These are phyloP conservation scores for Hyaloperonospora brassicae DNA, from an alignment of 352 stramenopile species.

Conservation along the genomic window DNA sequence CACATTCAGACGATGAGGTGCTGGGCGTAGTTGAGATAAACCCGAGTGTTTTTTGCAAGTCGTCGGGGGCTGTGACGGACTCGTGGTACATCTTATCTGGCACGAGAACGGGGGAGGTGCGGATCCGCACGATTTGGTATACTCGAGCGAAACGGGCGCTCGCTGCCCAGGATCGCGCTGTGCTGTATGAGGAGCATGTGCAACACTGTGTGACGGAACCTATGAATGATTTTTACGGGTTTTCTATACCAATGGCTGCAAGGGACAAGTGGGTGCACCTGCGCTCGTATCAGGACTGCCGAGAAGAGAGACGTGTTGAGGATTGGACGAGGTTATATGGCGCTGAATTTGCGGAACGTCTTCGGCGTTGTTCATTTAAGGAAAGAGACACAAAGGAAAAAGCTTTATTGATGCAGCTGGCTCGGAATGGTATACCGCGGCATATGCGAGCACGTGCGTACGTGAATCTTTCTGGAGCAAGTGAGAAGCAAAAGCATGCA, in stretches of 20 bases:
- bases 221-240: conserved; percentile 58
- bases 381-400: conserved; percentile 28
- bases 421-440: conserved; percentile 46
- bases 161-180: conserved; percentile 22
- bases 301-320: conserved; percentile 55
- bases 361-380: conserved; percentile 25
- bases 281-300: conserved; percentile 62
- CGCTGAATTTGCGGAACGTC: conserved; percentile 33
- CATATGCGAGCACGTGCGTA: conserved; percentile 63
- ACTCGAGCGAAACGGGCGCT: conserved; percentile 15
- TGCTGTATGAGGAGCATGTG: conserved; percentile 35
- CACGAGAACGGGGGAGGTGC: conserved; percentile 49
- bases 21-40: conserved; percentile 52
- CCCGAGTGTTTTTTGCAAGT: conserved; percentile 28
- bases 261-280: conserved; percentile 50
- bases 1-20: conserved; percentile 31
- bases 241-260: conserved; percentile 38
- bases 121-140: conserved; percentile 51
- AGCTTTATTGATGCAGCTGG: conserved; percentile 30
- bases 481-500: conserved; percentile 48
- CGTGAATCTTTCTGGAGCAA: conserved; percentile 55
- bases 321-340: conserved; percentile 54
- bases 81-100: conserved; percentile 49
- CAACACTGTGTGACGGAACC: conserved; percentile 15
- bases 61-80: conserved; percentile 36